A percentile compares a stretch with the other conserved stretches of the same genome.
Evolutionary conservation across 2,329 filamentous ascomycete species (phyloP).

Genomic region (Berkeleyomyces basicola): DNA sequence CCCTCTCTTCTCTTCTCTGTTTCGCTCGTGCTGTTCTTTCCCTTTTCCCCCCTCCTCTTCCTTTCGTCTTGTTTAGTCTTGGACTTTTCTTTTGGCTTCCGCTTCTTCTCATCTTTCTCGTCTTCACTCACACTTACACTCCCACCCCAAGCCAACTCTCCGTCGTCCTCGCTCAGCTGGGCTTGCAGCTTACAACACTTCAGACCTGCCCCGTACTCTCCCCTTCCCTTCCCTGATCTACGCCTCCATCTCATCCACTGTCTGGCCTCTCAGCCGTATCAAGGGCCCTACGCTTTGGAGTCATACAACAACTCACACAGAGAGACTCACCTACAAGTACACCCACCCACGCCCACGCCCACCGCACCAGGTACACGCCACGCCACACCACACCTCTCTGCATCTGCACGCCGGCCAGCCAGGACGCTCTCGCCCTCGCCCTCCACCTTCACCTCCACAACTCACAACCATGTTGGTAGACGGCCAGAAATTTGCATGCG

Average conservation of each 20-base stretch:
- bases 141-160: not conserved
- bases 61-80: not conserved
- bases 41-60: not conserved
- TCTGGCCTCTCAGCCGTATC: not conserved
- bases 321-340: not conserved
- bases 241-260: not conserved
- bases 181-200: not conserved
- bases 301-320: not conserved
- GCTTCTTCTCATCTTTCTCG: not conserved
- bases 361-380: not conserved
- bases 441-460: not conserved
- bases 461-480: constrained; percentile 55
- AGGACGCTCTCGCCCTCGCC: not conserved
- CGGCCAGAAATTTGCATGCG: constrained; percentile 95
- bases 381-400: not conserved
- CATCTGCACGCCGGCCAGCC: not conserved
- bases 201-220: not conserved
- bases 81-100: constrained; percentile 4
- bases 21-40: not conserved
- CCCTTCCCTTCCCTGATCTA: not conserved
- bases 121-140: not conserved
- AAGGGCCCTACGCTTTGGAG: not conserved
- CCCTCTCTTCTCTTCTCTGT: constrained; percentile 10
- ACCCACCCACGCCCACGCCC: not conserved
- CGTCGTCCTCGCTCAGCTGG: not conserved